Percentiles rank a stretch among this genome's conserved stretches.
phyloP scores from a whole-genome alignment of 805 yeast genomes.

The Kodamaea jinghongensis region DNA sequence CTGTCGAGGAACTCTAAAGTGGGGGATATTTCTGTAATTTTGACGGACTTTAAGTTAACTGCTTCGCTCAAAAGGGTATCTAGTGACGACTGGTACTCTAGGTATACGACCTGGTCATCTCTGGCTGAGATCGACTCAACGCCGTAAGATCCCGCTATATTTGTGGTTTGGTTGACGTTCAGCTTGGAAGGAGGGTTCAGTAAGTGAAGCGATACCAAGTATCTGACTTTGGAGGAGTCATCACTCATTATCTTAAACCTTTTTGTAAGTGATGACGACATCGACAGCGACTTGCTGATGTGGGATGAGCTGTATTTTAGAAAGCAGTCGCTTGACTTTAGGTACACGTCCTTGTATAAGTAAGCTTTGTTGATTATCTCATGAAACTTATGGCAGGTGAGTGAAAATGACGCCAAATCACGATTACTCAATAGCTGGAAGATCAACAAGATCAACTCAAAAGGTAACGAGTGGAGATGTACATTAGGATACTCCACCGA shows the following conservation, averaged over 20 bases:
- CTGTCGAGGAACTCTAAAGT: constrained; percentile 39
- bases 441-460: constrained; percentile 40
- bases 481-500: constrained; percentile 22
- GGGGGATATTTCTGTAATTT: constrained; percentile 47
- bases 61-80: constrained; percentile 39
- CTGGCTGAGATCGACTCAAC: constrained; percentile 22
- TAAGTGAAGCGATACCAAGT: constrained; percentile 26
- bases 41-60: constrained; percentile 43
- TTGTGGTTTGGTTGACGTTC: constrained; percentile 20
- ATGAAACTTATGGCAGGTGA: constrained; percentile 37
- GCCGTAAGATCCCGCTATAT: constrained; percentile 37
- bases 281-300: constrained; percentile 10
- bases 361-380: constrained; percentile 34
- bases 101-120: constrained; percentile 13
- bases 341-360: constrained; percentile 33
- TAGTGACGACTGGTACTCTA: constrained; percentile 24
- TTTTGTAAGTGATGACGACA: constrained; percentile 3
- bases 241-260: constrained; percentile 21
- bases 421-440: constrained; percentile 20
- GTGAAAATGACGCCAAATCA: constrained; percentile 24
- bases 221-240: constrained; percentile 24
- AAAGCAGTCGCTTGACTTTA: constrained; percentile 25
- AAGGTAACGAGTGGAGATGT: constrained; percentile 41
- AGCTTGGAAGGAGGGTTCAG: constrained; percentile 33
- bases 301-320: constrained; percentile 35